Conservation (phyloP, 495 filamentous ascomycete genomes). For the Parathielavia appendiculata region DNA sequence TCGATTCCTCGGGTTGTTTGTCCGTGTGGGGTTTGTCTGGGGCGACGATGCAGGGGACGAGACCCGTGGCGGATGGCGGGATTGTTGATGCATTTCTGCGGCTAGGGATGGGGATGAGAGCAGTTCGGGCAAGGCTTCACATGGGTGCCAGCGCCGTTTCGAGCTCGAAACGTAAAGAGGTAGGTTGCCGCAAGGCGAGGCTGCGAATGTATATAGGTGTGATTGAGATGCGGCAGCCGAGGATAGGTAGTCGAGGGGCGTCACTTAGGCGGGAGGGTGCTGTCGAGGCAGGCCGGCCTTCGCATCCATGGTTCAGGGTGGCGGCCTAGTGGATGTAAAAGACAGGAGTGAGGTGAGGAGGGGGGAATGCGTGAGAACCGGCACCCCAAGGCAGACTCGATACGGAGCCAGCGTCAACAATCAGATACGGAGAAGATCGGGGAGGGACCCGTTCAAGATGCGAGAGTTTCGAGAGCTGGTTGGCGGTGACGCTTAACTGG, state of each 20-base stretch:
- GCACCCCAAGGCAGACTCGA: slow-evolving; percentile 20
- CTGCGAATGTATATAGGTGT: background rate
- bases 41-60: slow-evolving; percentile 62
- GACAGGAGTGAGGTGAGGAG: slow-evolving; percentile 6
- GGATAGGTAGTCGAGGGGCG: background rate
- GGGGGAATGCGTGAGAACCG: slow-evolving; percentile 7
- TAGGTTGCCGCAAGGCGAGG: background rate
- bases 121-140: slow-evolving; percentile 16
- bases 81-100: slow-evolving; percentile 73
- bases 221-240: background rate
- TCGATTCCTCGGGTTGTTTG: slow-evolving; percentile 65
- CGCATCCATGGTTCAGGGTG: slow-evolving; percentile 29
- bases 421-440: background rate
- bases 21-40: slow-evolving; percentile 61
- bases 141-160: slow-evolving; percentile 17
- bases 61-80: slow-evolving; percentile 61
- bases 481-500: slow-evolving; percentile 30
- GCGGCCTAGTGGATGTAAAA: background rate
- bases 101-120: slow-evolving; percentile 13
- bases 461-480: slow-evolving; percentile 18
- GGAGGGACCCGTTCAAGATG: too few species aligned
- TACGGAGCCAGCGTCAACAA: slow-evolving; percentile 5
- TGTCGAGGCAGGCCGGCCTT: slow-evolving; percentile 22
- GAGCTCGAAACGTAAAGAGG: background rate
- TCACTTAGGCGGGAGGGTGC: slow-evolving; percentile 14